Evolutionary conservation across 2,329 filamentous ascomycete genomes (phyloP), one percentile per base, ranked within the genome.

Genomic region (Nannizzia gypsea): DNA sequence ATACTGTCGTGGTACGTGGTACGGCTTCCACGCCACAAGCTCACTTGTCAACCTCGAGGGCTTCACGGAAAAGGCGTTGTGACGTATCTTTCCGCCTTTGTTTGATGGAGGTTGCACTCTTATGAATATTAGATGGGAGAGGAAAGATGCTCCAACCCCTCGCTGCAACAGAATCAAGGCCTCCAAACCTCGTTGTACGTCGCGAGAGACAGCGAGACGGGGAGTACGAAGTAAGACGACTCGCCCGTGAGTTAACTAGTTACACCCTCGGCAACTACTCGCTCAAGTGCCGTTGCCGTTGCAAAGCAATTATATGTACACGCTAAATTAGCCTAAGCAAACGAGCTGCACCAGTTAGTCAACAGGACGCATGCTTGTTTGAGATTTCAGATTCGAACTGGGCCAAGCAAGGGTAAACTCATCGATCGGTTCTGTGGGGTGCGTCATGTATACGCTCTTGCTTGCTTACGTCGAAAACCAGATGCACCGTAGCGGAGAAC

Each of bases 381-480:
- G 22, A 54, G 24, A 54, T 54, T 34, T 54, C 26, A 54, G 26
- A 54, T 54, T 54, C 13, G 50, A 34, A 31, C 28, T 54, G 50
- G 28, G 50, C 26, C 50, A 54, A 54, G 50, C 13, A 34, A 34
- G 50, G 26, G n/a, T 54, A 36, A n/a, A 36, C 50, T 54, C 50
- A 54, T 54, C 50, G 50, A 54, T 54, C 50, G 50, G 28, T 54
- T 54, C 28, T 54, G 50, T 54, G 50, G 50, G 50, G 50, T 54
- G 26, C 50, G 9, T 31, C 50, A 54, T 54, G 24, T 34, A 36
- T 36, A n/a, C n/a, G n/a, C n/a, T n/a, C n/a, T 17, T 15, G 26
- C 44, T 26, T 28, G n/a, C 20, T 44, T 15, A 20, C 20, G n/a
- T n/a, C 44, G 44, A 24, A 50, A 24, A 24, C 44, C 5, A 50